These are phyloP conservation scores for Elaeagnus macrophylla DNA, from an alignment of 306 rosid genomes.

Conservation along the genomic window DNA sequence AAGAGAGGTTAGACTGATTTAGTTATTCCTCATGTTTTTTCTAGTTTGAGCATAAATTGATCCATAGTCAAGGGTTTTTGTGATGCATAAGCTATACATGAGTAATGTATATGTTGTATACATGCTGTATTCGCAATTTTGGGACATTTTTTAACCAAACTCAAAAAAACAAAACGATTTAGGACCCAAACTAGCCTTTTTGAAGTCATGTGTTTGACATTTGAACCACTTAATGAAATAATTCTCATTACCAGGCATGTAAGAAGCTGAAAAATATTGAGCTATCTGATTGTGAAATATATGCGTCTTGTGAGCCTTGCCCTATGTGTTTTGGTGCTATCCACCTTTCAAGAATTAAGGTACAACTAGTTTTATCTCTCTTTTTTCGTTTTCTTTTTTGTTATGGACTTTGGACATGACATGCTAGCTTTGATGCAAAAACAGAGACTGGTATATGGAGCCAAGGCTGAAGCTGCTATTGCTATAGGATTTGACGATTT, in stretches of 20 bases:
- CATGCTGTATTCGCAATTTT: too few relatives aligned
- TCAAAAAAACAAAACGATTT: too few relatives aligned
- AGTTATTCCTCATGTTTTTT: neutral
- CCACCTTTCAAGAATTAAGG: conserved; percentile 68
- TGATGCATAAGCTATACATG: too few relatives aligned
- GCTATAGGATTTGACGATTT: conserved; percentile 56
- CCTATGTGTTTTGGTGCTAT: conserved; percentile 89
- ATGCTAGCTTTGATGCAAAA: neutral
- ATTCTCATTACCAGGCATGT: conserved; percentile 41
- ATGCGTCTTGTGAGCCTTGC: conserved; percentile 84
- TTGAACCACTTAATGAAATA: neutral
- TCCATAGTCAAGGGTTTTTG: too few relatives aligned
- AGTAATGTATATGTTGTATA: too few relatives aligned
- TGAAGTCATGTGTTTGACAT: neutral
- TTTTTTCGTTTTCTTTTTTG: neutral
- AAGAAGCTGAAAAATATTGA: conserved; percentile 46
- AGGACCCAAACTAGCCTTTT: too few relatives aligned
- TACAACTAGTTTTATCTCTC: neutral
- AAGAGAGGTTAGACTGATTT: conserved; percentile 40
- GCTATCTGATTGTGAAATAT: conserved; percentile 68
- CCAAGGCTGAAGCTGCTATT: conserved; percentile 63
- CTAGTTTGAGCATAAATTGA: too few relatives aligned
- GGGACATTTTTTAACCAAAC: too few relatives aligned
- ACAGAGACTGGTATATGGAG: conserved; percentile 75
- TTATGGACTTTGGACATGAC: neutral